A percentile compares a stretch with the other conserved stretches of the same genome.
phyloP scores from a whole-genome alignment of 345 rosid genomes.

The Schrenkiella parvula region DNA sequence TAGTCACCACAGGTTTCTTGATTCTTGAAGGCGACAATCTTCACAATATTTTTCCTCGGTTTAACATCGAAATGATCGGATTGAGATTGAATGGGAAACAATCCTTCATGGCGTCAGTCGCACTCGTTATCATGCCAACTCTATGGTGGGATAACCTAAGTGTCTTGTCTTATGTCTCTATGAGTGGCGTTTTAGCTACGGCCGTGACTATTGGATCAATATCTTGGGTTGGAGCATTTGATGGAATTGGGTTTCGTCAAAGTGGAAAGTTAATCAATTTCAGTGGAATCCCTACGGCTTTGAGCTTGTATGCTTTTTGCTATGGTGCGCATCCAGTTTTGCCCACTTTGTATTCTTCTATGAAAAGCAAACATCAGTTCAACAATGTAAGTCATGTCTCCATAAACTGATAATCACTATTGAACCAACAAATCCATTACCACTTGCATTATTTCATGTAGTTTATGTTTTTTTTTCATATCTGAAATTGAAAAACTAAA shows the following conservation, averaged over 20 bases:
- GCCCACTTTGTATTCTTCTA: slow-evolving; percentile 48
- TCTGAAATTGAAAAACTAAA: not conserved
- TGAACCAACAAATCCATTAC: not conserved
- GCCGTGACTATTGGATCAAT: slow-evolving; percentile 37
- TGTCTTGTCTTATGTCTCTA: slow-evolving; percentile 44
- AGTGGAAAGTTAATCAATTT: slow-evolving; percentile 33
- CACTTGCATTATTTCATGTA: not conserved
- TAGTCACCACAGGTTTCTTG: slow-evolving; percentile 45
- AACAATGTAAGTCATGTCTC: slow-evolving; percentile 39
- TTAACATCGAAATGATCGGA: slow-evolving; percentile 30
- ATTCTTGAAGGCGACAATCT: slow-evolving; percentile 51
- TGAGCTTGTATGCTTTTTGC: slow-evolving; percentile 45
- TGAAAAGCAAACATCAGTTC: slow-evolving; percentile 42
- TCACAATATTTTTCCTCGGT: slow-evolving; percentile 36
- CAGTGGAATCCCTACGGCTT: slow-evolving; percentile 41
- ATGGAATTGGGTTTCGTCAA: slow-evolving; percentile 36
- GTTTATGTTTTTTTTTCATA: not conserved
- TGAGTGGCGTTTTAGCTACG: slow-evolving; percentile 45
- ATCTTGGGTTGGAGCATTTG: slow-evolving; percentile 32
- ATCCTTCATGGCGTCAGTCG: slow-evolving; percentile 33
- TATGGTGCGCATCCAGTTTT: slow-evolving; percentile 45
- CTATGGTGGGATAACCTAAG: slow-evolving; percentile 39
- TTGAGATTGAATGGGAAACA: slow-evolving; percentile 29
- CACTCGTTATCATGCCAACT: slow-evolving; percentile 39
- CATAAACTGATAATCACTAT: too few relatives aligned